Evolutionary conservation across 2,329 filamentous ascomycete genomes (phyloP), one percentile per base, ranked within the genome.

Genomic region (Metarhizium robertsii): DNA sequence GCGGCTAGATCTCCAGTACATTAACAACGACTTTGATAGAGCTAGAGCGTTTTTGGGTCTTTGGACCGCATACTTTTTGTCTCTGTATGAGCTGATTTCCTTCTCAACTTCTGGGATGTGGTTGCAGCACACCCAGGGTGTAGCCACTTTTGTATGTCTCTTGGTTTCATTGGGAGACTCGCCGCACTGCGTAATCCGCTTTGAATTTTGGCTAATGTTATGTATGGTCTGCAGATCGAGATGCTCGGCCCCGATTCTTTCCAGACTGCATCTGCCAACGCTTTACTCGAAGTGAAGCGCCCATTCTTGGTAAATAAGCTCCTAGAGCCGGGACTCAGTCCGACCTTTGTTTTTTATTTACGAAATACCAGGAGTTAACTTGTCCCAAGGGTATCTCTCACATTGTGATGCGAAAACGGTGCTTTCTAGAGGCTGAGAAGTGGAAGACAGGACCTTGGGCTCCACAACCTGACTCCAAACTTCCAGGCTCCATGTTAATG

Each of bases 21-120:
- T 55, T 32, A 45, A 54, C 2, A 29, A 50, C 6, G 43, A 54
- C 8, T 52, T 53, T 34, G 50, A 34, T 4, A 14, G 46, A 30
- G 50, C 45, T 14, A 57, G 45, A n/a, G 54, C 56, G 14, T 59
- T 54, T 32, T 46, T 58, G 56, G 51, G 55, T n/a, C 54, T 59
- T 4, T 56, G 50, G 56, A 59, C 53, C 2, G 54, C 56, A 1
- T 53, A 51, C 25, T 58, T 59, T 20, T 49, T 59, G 3, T 55
- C 55, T 20, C 13, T 59, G 32, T 59, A 58, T 32, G 58, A 59
- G 46, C 50, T 59, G 36, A 53, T 59, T 32, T 58, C 56, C 8
- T 46, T 46, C 2, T 53, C 52, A 25, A 56, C 36, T 29, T 48
- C 50, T n/a, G 53, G 48, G 10, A 50, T 48, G 32, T 56, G 56